Conservation (phyloP, 768 basidiomycete species). For the Russula abietina region DNA sequence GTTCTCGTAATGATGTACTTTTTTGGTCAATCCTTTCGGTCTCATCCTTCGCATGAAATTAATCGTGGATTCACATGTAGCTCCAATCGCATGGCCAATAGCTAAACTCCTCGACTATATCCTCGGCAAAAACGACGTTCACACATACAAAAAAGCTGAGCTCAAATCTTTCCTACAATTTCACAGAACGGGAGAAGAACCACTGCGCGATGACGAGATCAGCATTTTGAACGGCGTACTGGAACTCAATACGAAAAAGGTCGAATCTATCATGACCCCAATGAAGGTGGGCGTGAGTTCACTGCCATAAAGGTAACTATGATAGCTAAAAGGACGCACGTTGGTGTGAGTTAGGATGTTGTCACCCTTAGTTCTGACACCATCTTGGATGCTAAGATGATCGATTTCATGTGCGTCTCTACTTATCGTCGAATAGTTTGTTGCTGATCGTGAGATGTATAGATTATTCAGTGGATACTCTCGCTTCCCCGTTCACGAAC, state of each 20-base stretch:
- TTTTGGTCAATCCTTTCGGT: slow-evolving; percentile 33
- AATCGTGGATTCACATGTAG: slow-evolving; percentile 23
- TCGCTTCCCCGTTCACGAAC: slow-evolving; percentile 82
- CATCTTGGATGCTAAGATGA: slow-evolving; percentile 68
- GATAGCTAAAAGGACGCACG: background rate
- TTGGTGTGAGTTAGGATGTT: slow-evolving; percentile 54
- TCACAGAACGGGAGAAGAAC: slow-evolving; percentile 71
- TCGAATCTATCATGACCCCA: slow-evolving; percentile 49
- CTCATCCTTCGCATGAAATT: background rate
- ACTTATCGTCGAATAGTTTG: background rate
- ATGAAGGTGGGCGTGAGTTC: slow-evolving; percentile 37
- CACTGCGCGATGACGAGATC: slow-evolving; percentile 76
- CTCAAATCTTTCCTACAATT: slow-evolving; percentile 63
- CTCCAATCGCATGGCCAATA: slow-evolving; percentile 54
- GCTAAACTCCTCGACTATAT: slow-evolving; percentile 72
- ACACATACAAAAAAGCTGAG: slow-evolving; percentile 76
- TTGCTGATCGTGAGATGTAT: slow-evolving; percentile 5
- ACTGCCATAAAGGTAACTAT: background rate
- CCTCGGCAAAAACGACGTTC: slow-evolving; percentile 65
- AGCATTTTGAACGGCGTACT: slow-evolving; percentile 74
- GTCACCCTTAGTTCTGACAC: slow-evolving; percentile 74
- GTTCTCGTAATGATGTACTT: slow-evolving; percentile 48
- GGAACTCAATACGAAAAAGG: slow-evolving; percentile 71
- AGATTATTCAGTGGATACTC: slow-evolving; percentile 83
- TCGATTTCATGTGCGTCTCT: slow-evolving; percentile 67